Conservation (phyloP, 1,284 basidiomycete genomes). For the Sanghuangporus weigelae region DNA sequence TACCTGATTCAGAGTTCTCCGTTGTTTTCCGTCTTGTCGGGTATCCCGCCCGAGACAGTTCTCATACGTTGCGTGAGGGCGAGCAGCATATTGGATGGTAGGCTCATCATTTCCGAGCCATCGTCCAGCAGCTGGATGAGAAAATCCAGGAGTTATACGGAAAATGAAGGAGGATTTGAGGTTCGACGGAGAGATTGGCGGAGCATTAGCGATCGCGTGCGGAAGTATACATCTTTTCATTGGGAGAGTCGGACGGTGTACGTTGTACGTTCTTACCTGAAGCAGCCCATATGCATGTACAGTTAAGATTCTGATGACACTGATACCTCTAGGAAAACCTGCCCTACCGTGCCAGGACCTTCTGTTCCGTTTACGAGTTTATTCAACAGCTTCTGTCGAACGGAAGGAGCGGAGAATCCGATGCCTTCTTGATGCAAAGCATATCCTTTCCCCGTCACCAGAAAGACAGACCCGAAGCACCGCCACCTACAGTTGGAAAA, state of each 20-base stretch:
- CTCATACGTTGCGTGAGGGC: slow-evolving; percentile 48
- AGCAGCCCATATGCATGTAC: background rate
- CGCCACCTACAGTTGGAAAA: slow-evolving; percentile 47
- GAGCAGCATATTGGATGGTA: slow-evolving; percentile 45
- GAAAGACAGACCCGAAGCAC: slow-evolving; percentile 46
- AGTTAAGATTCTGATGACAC: background rate
- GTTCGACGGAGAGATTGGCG: slow-evolving; percentile 47
- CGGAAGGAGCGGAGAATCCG: slow-evolving; percentile 12
- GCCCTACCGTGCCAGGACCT: slow-evolving; percentile 45
- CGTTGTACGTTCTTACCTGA: slow-evolving; percentile 41
- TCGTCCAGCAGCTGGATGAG: slow-evolving; percentile 35
- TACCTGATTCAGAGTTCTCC: slow-evolving; percentile 22
- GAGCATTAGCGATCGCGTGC: slow-evolving; percentile 24
- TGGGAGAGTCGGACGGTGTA: slow-evolving; percentile 66
- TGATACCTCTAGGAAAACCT: slow-evolving; percentile 54
- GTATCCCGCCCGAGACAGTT: slow-evolving; percentile 36
- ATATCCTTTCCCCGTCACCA: slow-evolving; percentile 55
- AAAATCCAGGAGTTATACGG: slow-evolving; percentile 18
- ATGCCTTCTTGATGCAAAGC: slow-evolving; percentile 37
- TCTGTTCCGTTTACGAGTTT: slow-evolving; percentile 45
- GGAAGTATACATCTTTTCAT: slow-evolving; percentile 35
- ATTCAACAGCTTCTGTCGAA: slow-evolving; percentile 33
- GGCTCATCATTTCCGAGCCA: slow-evolving; percentile 47
- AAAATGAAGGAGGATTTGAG: slow-evolving; percentile 44
- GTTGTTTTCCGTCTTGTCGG: background rate